Conservation (phyloP, 805 yeast genomes). For the Citeromyces nyonsensis region DNA sequence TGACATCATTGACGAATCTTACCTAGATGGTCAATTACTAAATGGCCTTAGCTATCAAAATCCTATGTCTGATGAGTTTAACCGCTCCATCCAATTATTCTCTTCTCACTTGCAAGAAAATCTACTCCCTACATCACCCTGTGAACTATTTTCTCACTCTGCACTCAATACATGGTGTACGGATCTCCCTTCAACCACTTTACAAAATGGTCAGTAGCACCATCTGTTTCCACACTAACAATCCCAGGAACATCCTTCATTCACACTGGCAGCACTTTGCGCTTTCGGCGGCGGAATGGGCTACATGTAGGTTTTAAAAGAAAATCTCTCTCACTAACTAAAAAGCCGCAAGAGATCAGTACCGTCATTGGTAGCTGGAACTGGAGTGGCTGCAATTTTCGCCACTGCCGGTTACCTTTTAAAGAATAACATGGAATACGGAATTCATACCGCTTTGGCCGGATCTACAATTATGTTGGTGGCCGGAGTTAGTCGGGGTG, state of each 20-base stretch:
- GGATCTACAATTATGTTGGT: conserved; percentile 49
- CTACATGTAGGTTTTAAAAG: conserved; percentile 4
- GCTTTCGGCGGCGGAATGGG: conserved; percentile 17
- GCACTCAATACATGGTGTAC: too few species aligned
- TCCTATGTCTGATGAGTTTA: too few species aligned
- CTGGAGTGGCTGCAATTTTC: conserved; percentile 38
- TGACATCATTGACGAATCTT: too few species aligned
- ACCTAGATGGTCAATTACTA: too few species aligned
- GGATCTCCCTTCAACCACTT: too few species aligned
- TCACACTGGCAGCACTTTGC: conserved; percentile 12
- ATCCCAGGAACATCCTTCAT: conserved; percentile 13
- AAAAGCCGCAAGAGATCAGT: conserved; percentile 45
- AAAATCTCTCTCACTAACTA: not conserved
- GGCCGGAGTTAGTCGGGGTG: conserved; percentile 62
- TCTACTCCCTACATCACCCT: too few species aligned
- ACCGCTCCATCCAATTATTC: too few species aligned
- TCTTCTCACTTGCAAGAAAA: too few species aligned
- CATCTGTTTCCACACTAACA: too few species aligned
- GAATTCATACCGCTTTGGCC: conserved; percentile 67
- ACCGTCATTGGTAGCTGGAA: conserved; percentile 73
- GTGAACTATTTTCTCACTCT: too few species aligned
- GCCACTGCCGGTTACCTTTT: conserved; percentile 67
- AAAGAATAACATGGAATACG: conserved; percentile 59
- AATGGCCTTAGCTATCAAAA: too few species aligned
- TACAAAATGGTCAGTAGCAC: too few species aligned